Conservation (phyloP, 495 filamentous ascomycete species). For the Aspergillus campestris region DNA sequence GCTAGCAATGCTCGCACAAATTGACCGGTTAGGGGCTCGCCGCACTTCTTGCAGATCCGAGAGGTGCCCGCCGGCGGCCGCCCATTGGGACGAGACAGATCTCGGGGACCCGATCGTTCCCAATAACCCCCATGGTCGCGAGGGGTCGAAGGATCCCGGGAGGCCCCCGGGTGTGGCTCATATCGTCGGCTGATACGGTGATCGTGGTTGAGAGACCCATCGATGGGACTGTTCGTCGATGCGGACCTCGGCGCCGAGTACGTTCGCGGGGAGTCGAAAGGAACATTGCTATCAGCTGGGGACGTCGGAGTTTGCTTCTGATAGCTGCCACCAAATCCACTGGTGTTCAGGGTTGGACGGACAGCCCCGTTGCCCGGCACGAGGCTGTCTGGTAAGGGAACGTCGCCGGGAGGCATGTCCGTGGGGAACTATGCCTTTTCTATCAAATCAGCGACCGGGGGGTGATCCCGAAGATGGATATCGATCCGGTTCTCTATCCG, state of each 20-base stretch:
- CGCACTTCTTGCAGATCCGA: constrained; percentile 81
- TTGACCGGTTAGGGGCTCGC: constrained; percentile 77
- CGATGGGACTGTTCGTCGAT: constrained; percentile 15
- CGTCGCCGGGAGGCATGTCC: constrained; percentile 40
- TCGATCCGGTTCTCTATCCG: too few relatives aligned
- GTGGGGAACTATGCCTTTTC: constrained; percentile 13
- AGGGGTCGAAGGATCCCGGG: constrained; percentile 17
- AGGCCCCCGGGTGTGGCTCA: constrained; percentile 16
- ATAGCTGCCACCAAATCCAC: constrained; percentile 30
- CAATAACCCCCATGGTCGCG: constrained; percentile 28
- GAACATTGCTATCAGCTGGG: constrained; percentile 34
- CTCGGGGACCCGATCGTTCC: constrained; percentile 29
- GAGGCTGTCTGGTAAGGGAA: constrained; percentile 37
- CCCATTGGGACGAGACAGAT: constrained; percentile 39
- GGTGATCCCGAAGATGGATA: too few relatives aligned
- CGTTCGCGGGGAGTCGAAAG: constrained; percentile 37
- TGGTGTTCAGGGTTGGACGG: constrained; percentile 34
- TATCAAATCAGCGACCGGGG: background rate
- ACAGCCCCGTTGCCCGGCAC: constrained; percentile 38
- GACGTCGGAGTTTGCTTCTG: constrained; percentile 38
- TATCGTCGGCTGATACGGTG: constrained; percentile 24
- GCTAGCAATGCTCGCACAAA: constrained; percentile 89
- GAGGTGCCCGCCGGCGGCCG: constrained; percentile 32
- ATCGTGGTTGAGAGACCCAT: constrained; percentile 23
- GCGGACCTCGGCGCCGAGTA: constrained; percentile 24